Percentiles rank a stretch among this genome's conserved stretches.
phyloP scores from a whole-genome alignment of 2,329 filamentous ascomycete species.

The Fusarium tanahbumbuense region DNA sequence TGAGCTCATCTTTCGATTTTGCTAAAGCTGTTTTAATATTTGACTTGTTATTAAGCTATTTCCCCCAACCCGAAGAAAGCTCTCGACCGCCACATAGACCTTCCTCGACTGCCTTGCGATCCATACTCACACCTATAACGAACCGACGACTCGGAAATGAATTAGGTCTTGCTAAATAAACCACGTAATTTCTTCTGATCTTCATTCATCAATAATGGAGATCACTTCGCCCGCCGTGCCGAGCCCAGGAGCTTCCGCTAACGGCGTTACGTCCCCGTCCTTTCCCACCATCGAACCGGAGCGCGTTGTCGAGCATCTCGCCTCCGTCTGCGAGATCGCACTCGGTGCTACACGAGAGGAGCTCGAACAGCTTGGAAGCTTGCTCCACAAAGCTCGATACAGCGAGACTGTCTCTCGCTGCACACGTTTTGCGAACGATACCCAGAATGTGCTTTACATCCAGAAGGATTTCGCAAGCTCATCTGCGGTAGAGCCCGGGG shows the following conservation, averaged over 20 bases:
- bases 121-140: conserved; percentile 11
- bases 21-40: conserved; percentile 35
- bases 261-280: conserved; percentile 58
- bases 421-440: conserved; percentile 87
- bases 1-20: conserved; percentile 24
- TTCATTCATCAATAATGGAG: conserved; percentile 60
- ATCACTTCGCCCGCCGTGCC: conserved; percentile 60
- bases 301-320: conserved; percentile 77
- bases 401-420: conserved; percentile 88
- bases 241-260: conserved; percentile 54
- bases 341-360: conserved; percentile 82
- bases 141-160: conserved; percentile 48
- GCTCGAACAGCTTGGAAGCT: conserved; percentile 81
- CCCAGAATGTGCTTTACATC: conserved; percentile 89
- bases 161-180: conserved; percentile 38
- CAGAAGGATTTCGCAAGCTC: conserved; percentile 79
- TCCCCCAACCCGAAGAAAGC: conserved; percentile 26
- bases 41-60: conserved; percentile 31
- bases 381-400: conserved; percentile 79
- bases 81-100: conserved; percentile 22
- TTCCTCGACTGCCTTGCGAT: conserved; percentile 19
- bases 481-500: conserved; percentile 63
- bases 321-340: conserved; percentile 76
- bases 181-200: conserved; percentile 24
- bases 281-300: conserved; percentile 73